Conservation (phyloP, 2,329 filamentous ascomycete species). For the Phaeosphaeria sp. region DNA sequence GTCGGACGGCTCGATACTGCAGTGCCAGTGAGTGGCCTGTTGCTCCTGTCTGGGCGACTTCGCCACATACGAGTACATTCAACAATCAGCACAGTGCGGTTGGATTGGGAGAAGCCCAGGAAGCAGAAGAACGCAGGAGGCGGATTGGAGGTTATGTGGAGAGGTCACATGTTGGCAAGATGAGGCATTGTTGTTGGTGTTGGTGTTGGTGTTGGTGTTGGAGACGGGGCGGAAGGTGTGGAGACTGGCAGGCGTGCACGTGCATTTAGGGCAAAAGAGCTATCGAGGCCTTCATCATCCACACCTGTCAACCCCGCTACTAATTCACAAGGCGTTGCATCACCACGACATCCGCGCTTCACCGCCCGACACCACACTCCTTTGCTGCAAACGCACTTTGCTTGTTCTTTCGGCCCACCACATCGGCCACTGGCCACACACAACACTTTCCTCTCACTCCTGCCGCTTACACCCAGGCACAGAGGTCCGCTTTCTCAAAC, state of each 20-base stretch:
- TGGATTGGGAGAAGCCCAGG: background rate
- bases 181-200: background rate
- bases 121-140: background rate
- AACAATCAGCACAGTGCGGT: background rate
- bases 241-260: background rate
- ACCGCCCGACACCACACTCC: constrained; percentile 10
- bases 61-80: background rate
- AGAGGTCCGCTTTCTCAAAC: background rate
- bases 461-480: background rate
- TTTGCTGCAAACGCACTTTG: background rate
- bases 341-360: constrained; percentile 2
- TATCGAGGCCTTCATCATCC: constrained; percentile 4
- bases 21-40: background rate
- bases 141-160: background rate
- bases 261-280: background rate
- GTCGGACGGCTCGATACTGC: background rate
- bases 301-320: constrained; percentile 14
- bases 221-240: background rate
- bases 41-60: background rate
- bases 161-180: background rate
- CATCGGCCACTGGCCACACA: background rate
- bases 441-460: background rate
- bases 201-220: background rate
- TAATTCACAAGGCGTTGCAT: background rate
- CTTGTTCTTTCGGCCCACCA: background rate